Percentiles rank a stretch among this genome's conserved stretches.
These are phyloP conservation scores for Pseudonectria foliicola DNA, from an alignment of 2,329 filamentous ascomycete genomes.

Conservation along the genomic window DNA sequence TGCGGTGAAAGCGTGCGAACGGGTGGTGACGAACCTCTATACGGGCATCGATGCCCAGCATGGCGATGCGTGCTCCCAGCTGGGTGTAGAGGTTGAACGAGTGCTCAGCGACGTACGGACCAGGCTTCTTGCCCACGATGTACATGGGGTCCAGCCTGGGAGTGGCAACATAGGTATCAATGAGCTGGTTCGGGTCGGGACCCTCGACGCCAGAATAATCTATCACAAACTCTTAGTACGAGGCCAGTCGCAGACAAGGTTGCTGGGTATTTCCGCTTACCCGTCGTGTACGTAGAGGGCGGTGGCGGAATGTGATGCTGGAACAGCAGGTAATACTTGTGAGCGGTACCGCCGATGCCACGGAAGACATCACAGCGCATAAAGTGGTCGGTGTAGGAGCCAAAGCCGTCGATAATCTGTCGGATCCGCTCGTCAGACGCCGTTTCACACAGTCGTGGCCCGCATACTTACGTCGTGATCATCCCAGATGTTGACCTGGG, in stretches of 20 bases:
- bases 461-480: constrained; percentile 67
- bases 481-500: constrained; percentile 97
- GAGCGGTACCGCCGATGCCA: constrained; percentile 83
- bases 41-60: constrained; percentile 85
- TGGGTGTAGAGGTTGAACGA: constrained; percentile 83
- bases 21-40: constrained; percentile 58
- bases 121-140: constrained; percentile 69
- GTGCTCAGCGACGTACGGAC: constrained; percentile 82
- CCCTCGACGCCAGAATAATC: constrained; percentile 31
- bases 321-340: constrained; percentile 98
- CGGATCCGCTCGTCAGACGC: constrained; percentile 31
- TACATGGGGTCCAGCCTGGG: constrained; percentile 59
- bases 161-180: constrained; percentile 63
- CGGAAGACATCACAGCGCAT: constrained; percentile 90
- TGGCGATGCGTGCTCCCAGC: constrained; percentile 73
- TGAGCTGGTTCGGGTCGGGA: constrained; percentile 63
- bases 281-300: constrained; percentile 66
- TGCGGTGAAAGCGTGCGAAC: background rate
- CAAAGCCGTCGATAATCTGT: constrained; percentile 84
- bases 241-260: no score
- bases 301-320: constrained; percentile 90
- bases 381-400: constrained; percentile 88
- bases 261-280: constrained; percentile 8
- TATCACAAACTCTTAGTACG: constrained; percentile 2
- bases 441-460: background rate